Percentiles rank a stretch among this genome's conserved stretches.
These are phyloP conservation scores for Grosmannia clavigera DNA, from an alignment of 2,329 filamentous ascomycete species.

Conservation along the genomic window DNA sequence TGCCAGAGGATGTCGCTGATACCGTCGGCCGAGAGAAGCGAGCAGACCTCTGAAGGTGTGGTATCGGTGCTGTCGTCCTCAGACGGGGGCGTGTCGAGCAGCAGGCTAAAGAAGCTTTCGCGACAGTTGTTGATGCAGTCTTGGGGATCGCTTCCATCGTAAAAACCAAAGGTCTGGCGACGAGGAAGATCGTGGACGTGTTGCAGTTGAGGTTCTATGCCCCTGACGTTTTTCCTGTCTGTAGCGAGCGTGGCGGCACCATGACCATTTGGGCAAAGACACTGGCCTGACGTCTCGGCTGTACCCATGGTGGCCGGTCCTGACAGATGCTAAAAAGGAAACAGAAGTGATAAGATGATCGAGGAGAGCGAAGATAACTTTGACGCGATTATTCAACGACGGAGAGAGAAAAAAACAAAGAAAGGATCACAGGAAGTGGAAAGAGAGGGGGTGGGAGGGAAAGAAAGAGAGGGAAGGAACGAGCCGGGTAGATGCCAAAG, in stretches of 20 bases:
- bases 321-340: neutral
- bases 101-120: slow-evolving; percentile 6
- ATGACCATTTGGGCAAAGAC: slow-evolving; percentile 8
- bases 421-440: neutral
- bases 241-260: neutral
- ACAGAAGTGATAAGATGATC: neutral
- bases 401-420: neutral
- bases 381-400: neutral
- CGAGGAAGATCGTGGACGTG: neutral
- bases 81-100: neutral
- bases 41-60: slow-evolving; percentile 2
- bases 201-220: neutral
- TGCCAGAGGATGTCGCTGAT: slow-evolving; percentile 24
- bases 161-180: neutral
- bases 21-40: neutral
- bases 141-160: slow-evolving; percentile 7
- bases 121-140: slow-evolving; percentile 9
- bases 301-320: slow-evolving; percentile 3
- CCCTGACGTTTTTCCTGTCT: neutral
- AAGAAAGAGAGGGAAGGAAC: neutral
- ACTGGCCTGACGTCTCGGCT: slow-evolving; percentile 9
- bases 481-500: neutral
- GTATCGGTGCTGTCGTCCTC: too few relatives aligned
- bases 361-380: neutral
- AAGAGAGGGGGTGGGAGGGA: neutral